Base-by-base conservation (phyloP, 1,139 yeast species). In the Blastobotrys aristatus region DNA sequence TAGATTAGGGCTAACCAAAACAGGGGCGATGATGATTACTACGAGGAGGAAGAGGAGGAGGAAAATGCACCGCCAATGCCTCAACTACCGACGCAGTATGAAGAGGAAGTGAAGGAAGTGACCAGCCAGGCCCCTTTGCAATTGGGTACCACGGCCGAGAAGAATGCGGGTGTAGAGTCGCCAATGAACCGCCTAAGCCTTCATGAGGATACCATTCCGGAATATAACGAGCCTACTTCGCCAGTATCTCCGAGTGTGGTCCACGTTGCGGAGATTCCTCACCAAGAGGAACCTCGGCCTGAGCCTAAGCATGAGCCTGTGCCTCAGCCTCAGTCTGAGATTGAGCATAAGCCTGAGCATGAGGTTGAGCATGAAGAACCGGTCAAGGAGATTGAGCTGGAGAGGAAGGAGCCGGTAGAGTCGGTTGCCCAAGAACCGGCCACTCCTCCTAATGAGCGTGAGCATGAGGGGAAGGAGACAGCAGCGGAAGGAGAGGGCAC, bases 61-160 rank as follows among this genome's bases (percentile, higher is more conserved):
- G 57, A 49, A 11, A 57, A 52, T 13, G 40, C 54, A 18, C 65
- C 66, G 4, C 57, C 60, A 20, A 48, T 62, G 51, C 65, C 65
- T 2, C 53, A 50, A 10, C 39, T 56, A 3, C 58, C 62, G 8
- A 37, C 35, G 37, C 51, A 53, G 39, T 50, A 39, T 31, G 3
- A 5, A 8, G 18, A 42, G 13, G 44, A 32, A 18, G 41, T 36
- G 3, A 31, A 33, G 6, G 37, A 34, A 2, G n/a, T n/a, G n/a
- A n/a, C n/a, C n/a, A n/a, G n/a, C n/a, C 47, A 37, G 36, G 38
- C 44, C 47, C 60, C 58, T 6, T 46, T 57, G 11, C 51, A 51
- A 30, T 51, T 57, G 27, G 60, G 60, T 14, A 51, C 58, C 8
- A 49, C 52, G 14, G 57, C 56, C 2, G 50, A 53, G 43, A 45